Conservation (phyloP, 2,329 filamentous ascomycete genomes). For the Cercospora nicotianae region DNA sequence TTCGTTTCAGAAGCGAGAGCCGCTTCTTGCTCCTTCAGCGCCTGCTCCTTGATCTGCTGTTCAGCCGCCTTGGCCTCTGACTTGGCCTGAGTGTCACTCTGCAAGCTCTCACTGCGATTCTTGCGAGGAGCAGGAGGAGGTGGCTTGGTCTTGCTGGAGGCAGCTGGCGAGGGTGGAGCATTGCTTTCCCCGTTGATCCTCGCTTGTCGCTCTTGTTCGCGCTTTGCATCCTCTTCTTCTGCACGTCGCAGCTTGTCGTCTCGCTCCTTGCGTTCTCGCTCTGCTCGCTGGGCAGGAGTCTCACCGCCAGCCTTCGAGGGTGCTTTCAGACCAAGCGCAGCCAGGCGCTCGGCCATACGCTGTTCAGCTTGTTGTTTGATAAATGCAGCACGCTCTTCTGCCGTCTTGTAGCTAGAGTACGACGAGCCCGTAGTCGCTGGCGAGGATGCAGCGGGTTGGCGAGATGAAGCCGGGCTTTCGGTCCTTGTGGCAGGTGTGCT, state of each 20-base stretch:
- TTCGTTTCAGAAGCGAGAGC: constrained; percentile 71
- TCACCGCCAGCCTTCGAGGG: constrained; percentile 72
- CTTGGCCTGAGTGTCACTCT: constrained; percentile 57
- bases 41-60: constrained; percentile 53
- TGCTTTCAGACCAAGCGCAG: constrained; percentile 86
- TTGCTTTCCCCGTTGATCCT: constrained; percentile 76
- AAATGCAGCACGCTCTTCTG: constrained; percentile 90
- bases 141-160: constrained; percentile 45
- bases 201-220: constrained; percentile 83
- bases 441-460: constrained; percentile 40
- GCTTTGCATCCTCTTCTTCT: constrained; percentile 87
- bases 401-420: constrained; percentile 82
- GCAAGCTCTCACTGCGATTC: constrained; percentile 56
- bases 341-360: constrained; percentile 93
- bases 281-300: constrained; percentile 76
- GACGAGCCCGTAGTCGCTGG: constrained; percentile 58
- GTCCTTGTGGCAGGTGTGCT: constrained; percentile 32
- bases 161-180: constrained; percentile 56
- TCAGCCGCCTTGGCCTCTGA: constrained; percentile 64
- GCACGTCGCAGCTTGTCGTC: constrained; percentile 85
- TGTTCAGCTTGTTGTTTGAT: constrained; percentile 97
- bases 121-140: constrained; percentile 73
- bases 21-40: constrained; percentile 67
- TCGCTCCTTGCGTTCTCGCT: constrained; percentile 83
- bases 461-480: constrained; percentile 35